These are phyloP conservation scores for Caryocar brasiliense DNA, from an alignment of 441 rosid genomes.

Conservation along the genomic window DNA sequence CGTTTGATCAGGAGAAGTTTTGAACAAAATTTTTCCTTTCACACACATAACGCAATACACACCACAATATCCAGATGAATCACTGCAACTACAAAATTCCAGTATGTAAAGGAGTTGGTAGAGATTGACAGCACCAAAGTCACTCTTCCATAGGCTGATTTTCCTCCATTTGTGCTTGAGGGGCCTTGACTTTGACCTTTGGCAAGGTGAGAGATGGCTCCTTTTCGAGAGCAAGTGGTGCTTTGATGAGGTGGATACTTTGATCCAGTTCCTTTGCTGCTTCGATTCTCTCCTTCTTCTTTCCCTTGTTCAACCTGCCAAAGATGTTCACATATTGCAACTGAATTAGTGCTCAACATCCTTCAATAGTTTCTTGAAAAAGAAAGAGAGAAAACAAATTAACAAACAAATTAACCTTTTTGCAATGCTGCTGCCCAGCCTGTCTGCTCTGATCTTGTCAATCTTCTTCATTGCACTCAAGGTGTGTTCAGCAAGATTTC, in stretches of 20 bases:
- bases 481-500: slow-evolving; percentile 57
- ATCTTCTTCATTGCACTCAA: slow-evolving; percentile 74
- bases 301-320: slow-evolving; percentile 49
- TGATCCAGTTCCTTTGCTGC: slow-evolving; percentile 36
- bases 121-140: not conserved
- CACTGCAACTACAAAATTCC: too few relatives aligned
- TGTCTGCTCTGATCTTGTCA: slow-evolving; percentile 48
- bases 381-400: not conserved
- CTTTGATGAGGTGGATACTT: slow-evolving; percentile 36
- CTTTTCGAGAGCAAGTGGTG: slow-evolving; percentile 31
- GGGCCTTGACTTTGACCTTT: slow-evolving; percentile 51
- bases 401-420: slow-evolving; percentile 34
- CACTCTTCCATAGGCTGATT: slow-evolving; percentile 72
- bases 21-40: too few relatives aligned
- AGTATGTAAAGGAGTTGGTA: too few relatives aligned
- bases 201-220: slow-evolving; percentile 32
- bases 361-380: not conserved
- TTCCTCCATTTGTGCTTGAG: slow-evolving; percentile 25
- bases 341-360: not conserved
- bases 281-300: slow-evolving; percentile 25
- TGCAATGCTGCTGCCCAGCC: slow-evolving; percentile 38
- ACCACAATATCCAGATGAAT: too few relatives aligned
- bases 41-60: too few relatives aligned
- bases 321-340: not conserved
- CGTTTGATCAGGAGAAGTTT: too few relatives aligned